Evolutionary conservation across 164 flowering plant species (phyloP).

Genomic region (Annona squamosa): DNA sequence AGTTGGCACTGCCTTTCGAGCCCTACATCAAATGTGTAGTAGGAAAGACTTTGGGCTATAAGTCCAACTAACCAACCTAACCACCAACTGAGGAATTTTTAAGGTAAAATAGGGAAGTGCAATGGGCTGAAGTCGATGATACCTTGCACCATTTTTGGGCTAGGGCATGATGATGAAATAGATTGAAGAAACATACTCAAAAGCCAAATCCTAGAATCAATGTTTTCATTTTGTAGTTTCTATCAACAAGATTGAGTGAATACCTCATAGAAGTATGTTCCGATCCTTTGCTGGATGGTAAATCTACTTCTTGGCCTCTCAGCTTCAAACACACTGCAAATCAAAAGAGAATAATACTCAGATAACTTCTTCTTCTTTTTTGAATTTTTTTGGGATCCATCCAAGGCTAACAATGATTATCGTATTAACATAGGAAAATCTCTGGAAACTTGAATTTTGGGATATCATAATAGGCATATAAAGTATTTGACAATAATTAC

Average conservation of each 20-base stretch:
- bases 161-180: too few species aligned
- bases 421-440: neutral
- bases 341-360: neutral
- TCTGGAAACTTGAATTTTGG: neutral
- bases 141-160: too few species aligned
- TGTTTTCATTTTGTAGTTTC: neutral
- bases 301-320: conserved; percentile 78
- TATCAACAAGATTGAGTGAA: neutral
- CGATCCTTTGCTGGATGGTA: conserved; percentile 64
- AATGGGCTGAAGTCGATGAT: too few species aligned
- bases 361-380: too few species aligned
- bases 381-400: neutral
- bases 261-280: conserved; percentile 86
- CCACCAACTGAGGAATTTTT: too few species aligned
- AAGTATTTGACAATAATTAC: neutral
- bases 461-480: neutral
- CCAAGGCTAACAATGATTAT: neutral
- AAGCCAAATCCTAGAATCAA: too few species aligned
- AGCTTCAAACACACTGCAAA: conserved; percentile 86
- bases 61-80: too few species aligned
- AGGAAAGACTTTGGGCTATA: too few species aligned
- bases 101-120: too few species aligned
- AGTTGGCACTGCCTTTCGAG: too few species aligned
- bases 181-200: too few species aligned
- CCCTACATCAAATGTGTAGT: too few species aligned